Conservation (phyloP, 306 rosid species). For the Morella rubra region DNA sequence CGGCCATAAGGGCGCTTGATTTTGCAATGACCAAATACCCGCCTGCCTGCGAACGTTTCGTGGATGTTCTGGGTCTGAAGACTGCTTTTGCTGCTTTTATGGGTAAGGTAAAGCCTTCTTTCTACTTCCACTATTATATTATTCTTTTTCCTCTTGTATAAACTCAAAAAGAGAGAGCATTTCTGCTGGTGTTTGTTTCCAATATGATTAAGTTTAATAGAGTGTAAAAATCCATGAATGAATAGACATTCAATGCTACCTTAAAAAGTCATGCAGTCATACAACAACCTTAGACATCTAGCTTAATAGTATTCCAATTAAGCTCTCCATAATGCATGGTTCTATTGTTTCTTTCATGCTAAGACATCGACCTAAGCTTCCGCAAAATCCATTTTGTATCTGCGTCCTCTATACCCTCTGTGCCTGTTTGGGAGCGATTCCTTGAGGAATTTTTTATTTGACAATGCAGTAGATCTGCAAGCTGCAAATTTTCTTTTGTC, state of each 20-base stretch:
- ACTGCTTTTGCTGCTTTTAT: conserved; percentile 95
- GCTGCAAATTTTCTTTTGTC: background rate
- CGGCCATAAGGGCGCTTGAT: conserved; percentile 93
- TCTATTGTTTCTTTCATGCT: background rate
- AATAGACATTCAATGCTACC: background rate
- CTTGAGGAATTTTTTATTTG: background rate
- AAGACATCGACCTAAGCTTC: background rate
- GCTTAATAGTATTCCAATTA: background rate
- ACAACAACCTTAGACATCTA: background rate
- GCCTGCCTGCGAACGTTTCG: conserved; percentile 92
- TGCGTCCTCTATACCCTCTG: background rate
- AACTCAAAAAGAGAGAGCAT: background rate
- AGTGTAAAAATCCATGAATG: background rate
- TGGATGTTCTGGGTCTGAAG: conserved; percentile 94
- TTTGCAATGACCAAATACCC: conserved; percentile 95
- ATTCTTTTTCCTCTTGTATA: background rate
- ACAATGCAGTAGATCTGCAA: background rate
- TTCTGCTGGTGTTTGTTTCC: background rate
- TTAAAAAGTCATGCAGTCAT: background rate
- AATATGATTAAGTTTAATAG: background rate
- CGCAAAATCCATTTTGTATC: background rate
- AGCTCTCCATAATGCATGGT: background rate
- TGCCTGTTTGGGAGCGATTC: background rate
- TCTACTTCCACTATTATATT: background rate
- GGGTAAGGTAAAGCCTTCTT: conserved; percentile 74